Evolutionary conservation across 2,329 filamentous ascomycete genomes (phyloP).

Genomic region (Paraphoma chrysanthemicola): DNA sequence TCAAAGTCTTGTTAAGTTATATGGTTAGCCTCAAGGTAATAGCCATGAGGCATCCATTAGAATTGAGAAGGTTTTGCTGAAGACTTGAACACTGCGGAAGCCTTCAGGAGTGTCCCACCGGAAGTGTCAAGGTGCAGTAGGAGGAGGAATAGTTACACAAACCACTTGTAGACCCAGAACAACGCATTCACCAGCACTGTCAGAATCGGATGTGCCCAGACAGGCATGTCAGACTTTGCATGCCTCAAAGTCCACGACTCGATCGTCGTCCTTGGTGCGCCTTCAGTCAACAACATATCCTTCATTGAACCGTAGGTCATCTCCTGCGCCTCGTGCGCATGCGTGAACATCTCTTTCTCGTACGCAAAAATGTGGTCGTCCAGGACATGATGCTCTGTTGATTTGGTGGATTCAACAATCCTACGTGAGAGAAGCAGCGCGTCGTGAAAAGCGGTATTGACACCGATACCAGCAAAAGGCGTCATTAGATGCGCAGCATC

Average conservation of each 20-base stretch:
- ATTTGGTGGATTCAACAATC: conserved; percentile 34
- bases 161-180: conserved; percentile 27
- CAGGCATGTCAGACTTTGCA: conserved; percentile 16
- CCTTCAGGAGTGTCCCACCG: too few species aligned
- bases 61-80: not conserved
- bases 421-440: conserved; percentile 42
- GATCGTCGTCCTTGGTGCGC: conserved; percentile 54
- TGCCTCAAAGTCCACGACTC: conserved; percentile 41
- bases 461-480: conserved; percentile 46
- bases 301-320: conserved; percentile 54
- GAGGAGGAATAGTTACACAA: conserved; percentile 11
- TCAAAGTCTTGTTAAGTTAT: too few species aligned
- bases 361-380: conserved; percentile 37
- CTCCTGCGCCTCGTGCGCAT: conserved; percentile 42
- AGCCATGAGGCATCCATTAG: not conserved
- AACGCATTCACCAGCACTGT: conserved; percentile 16
- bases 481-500: conserved; percentile 53
- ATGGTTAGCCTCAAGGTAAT: too few species aligned
- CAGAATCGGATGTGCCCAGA: conserved; percentile 24
- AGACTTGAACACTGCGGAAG: too few species aligned
- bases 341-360: conserved; percentile 49
- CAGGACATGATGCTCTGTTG: conserved; percentile 16
- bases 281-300: conserved; percentile 58
- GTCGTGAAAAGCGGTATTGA: conserved; percentile 48
- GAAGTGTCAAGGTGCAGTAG: too few species aligned